Evolutionary conservation across 139 green algal species (phyloP).

Genomic region (Pseudopediastrum boryanum): DNA sequence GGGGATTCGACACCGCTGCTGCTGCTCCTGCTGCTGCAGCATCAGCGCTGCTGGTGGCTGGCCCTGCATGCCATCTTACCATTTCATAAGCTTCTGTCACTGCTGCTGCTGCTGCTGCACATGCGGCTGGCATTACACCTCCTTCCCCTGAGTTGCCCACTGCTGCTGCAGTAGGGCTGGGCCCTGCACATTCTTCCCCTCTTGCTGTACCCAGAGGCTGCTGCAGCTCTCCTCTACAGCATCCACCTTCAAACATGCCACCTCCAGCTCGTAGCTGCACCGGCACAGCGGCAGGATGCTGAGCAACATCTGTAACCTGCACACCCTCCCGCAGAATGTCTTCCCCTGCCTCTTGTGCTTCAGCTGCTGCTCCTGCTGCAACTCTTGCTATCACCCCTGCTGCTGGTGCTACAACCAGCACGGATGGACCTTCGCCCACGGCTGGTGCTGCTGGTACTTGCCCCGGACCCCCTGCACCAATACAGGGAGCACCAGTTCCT

Average conservation of each 20-base stretch:
- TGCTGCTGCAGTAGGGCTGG: background rate
- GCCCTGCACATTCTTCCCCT: background rate
- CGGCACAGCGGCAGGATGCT: background rate
- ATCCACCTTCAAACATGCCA: too few relatives aligned
- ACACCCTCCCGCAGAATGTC: background rate
- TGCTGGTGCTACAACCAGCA: background rate
- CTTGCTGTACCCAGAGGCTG: background rate
- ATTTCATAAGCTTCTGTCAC: background rate
- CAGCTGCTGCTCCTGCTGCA: background rate
- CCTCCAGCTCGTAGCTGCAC: background rate
- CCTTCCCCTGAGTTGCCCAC: background rate
- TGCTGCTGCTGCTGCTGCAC: constrained; percentile 7
- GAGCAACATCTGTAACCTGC: background rate
- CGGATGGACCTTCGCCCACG: background rate
- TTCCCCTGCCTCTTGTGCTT: background rate
- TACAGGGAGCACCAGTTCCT: too few relatives aligned
- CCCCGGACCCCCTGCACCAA: too few relatives aligned
- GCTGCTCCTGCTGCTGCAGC: background rate
- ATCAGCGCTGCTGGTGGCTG: background rate
- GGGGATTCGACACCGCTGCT: too few relatives aligned
- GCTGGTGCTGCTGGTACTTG: too few relatives aligned
- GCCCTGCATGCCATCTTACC: background rate
- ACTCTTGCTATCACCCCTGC: background rate
- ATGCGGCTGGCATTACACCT: constrained; percentile 12
- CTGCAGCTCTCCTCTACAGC: too few relatives aligned